Percentiles rank a stretch among this genome's conserved stretches.
Conservation (phyloP, 140 eudicot genomes). For the Oenanthe javanica region DNA sequence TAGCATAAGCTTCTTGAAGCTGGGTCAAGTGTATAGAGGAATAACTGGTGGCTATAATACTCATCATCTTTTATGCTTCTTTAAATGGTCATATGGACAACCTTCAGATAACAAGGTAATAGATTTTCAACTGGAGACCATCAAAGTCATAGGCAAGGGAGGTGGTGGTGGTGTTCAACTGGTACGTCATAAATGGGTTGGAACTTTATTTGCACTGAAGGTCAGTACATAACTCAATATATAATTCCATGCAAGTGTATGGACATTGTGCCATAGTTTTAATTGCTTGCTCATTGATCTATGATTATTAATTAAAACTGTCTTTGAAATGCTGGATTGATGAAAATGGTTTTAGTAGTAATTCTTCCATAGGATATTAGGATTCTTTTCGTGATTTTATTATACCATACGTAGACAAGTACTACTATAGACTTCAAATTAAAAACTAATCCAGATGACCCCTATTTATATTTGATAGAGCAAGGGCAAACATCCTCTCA, state of each 20-base stretch:
- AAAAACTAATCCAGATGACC: not conserved
- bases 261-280: not conserved
- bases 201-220: slow-evolving; percentile 86
- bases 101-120: slow-evolving; percentile 52
- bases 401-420: not conserved
- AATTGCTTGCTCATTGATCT: not conserved
- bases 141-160: slow-evolving; percentile 34
- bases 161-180: slow-evolving; percentile 97
- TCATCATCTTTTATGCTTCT: not conserved
- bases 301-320: not conserved
- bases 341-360: not conserved
- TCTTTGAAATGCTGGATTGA: not conserved
- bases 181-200: slow-evolving; percentile 95
- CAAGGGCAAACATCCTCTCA: not conserved
- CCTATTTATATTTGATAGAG: not conserved
- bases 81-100: slow-evolving; percentile 27
- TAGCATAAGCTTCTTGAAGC: too few species aligned
- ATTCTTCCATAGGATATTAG: not conserved
- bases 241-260: not conserved
- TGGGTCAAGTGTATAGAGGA: not conserved
- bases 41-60: not conserved
- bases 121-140: slow-evolving; percentile 76
- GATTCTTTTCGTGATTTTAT: not conserved
- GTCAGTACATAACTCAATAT: slow-evolving; percentile 26
- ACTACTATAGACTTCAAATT: not conserved